Evolutionary conservation across 371 early-diverging fungal species (phyloP).

Genomic region (Mortierella sp.): DNA sequence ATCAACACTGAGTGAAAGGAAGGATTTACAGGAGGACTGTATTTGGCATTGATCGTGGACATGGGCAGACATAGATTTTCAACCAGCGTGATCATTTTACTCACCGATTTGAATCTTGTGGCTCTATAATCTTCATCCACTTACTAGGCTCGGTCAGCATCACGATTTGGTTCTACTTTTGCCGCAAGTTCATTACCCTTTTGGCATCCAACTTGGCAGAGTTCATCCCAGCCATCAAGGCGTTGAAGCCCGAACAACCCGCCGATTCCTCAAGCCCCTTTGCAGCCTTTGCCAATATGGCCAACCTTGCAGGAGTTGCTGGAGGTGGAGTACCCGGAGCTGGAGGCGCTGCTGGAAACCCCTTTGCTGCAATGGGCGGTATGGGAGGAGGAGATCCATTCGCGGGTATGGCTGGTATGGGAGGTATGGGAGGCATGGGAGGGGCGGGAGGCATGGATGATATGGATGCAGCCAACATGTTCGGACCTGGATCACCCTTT

Average conservation of each 20-base stretch:
- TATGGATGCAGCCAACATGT: conserved; percentile 36
- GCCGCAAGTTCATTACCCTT: conserved; percentile 68
- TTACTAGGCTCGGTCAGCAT: conserved; percentile 79
- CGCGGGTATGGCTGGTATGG: conserved; percentile 39
- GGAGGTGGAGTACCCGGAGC: conserved; percentile 26
- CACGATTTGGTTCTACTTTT: conserved; percentile 80
- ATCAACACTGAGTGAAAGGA: background rate
- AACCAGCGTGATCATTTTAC: background rate
- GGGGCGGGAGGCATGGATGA: conserved; percentile 10
- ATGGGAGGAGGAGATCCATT: conserved; percentile 19
- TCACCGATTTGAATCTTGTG: background rate
- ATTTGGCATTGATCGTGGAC: background rate
- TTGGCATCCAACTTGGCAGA: conserved; percentile 55
- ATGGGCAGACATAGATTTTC: background rate
- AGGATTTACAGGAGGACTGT: background rate
- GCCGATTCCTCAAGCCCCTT: conserved; percentile 35
- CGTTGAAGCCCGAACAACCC: conserved; percentile 37
- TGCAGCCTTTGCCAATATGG: conserved; percentile 55
- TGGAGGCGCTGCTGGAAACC: conserved; percentile 45
- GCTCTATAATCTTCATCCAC: background rate
- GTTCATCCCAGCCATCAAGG: conserved; percentile 41
- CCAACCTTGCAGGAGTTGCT: conserved; percentile 49
- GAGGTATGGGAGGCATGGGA: background rate
- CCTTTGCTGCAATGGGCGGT: conserved; percentile 40
- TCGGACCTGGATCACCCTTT: conserved; percentile 55